Base-by-base conservation (phyloP, 2,329 filamentous ascomycete genomes). In the Trichoderma sp. region DNA sequence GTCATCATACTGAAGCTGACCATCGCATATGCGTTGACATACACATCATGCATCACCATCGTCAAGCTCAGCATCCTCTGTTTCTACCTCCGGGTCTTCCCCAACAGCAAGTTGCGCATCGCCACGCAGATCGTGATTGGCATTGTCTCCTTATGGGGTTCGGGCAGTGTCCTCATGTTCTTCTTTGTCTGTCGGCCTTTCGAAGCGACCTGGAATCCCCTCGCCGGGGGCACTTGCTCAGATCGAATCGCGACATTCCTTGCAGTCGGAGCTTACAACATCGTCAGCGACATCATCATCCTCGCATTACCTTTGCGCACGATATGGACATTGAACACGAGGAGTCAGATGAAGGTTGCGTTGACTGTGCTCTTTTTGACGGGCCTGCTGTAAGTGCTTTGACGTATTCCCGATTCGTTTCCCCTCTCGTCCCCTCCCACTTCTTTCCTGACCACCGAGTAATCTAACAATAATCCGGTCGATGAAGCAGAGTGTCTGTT, bases 1-100 rank as follows among this genome's bases (percentile, higher is more conserved):
- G 44, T 67, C 7, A 26, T 68, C 48, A 69, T 73, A 60, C 57
- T 68, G 9, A 64, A 68, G 67, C 71, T 78, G 56, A 76, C 78
- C 66, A 71, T 79, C 34, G 71, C 74, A 7, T 79, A 77, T 68
- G 75, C 78, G 63, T 68, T 79, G 50, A 70, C 77, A 54, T 80
- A 77, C 69, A 69, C 75, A 5, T 67, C 74, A 15, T 72, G 72
- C 14, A 73, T 78, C 54, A 68, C 73, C 58, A 77, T 76, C 26
- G 73, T 77, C 63, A 81, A 81, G 64, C 69, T 79, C 39, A 78
- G 76, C 55, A 77, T 81, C 39, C 65, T 80, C 47, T 71, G 74
- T 45, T 80, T 81, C 68, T 81, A 80, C 66, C 72, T 77, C n/a
- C 76, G 78, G n/a, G 72, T 81, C 7, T 78, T 79, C 55, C 74